phyloP scores from a whole-genome alignment of 768 basidiomycete genomes.

The Agaricus blazei region DNA sequence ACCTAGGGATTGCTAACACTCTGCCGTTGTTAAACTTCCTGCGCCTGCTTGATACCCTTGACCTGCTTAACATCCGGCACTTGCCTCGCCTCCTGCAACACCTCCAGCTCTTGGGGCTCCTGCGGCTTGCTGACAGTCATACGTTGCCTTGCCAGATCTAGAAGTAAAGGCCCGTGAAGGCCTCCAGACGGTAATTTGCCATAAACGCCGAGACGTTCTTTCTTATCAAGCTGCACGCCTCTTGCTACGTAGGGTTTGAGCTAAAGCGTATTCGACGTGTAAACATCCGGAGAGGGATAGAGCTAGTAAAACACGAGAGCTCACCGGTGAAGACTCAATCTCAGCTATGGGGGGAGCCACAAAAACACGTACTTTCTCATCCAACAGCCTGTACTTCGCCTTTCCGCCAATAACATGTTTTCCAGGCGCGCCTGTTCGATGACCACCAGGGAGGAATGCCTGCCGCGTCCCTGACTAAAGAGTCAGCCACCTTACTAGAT shows the following conservation, averaged over 20 bases:
- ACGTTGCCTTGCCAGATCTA: neutral
- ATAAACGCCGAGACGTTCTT: slow-evolving; percentile 30
- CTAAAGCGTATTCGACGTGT: slow-evolving; percentile 26
- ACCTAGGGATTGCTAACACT: neutral
- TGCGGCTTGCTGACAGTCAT: neutral
- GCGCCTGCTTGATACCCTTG: neutral
- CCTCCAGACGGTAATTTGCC: slow-evolving; percentile 20
- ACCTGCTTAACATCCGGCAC: neutral
- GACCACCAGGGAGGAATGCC: slow-evolving; percentile 77
- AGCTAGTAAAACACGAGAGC: slow-evolving; percentile 18
- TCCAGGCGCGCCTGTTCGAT: slow-evolving; percentile 85
- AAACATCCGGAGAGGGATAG: neutral
- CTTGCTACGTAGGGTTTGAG: slow-evolving; percentile 66
- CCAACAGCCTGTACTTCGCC: slow-evolving; percentile 75
- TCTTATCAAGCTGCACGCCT: slow-evolving; percentile 31
- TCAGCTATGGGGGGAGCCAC: slow-evolving; percentile 73
- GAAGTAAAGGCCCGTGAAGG: neutral
- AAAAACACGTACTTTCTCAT: slow-evolving; percentile 80
- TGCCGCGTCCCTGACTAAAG: slow-evolving; percentile 66
- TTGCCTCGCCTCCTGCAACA: no score
- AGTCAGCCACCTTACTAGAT: neutral
- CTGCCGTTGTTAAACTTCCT: neutral
- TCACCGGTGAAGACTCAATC: slow-evolving; percentile 52
- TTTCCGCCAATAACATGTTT: slow-evolving; percentile 74
- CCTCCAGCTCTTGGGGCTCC: no score